Evolutionary conservation across 1,284 basidiomycete genomes (phyloP).

Genomic region (Puccinia brachypodii): DNA sequence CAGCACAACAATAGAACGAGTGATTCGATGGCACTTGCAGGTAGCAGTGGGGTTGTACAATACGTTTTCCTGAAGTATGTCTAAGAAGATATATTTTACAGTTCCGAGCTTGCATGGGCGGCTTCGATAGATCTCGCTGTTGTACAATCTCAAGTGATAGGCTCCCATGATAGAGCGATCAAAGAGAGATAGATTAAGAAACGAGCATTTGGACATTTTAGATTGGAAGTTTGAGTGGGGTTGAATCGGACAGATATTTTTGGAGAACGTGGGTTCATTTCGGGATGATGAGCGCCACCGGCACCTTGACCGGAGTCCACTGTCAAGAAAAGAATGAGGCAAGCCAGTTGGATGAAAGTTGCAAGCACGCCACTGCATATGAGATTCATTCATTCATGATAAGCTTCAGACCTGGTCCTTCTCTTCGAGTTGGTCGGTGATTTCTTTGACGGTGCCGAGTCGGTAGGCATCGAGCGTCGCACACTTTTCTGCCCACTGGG

Average conservation of each 20-base stretch:
- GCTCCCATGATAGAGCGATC: too few relatives aligned
- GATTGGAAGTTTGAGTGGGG: too few relatives aligned
- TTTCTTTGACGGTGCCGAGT: conserved; percentile 7
- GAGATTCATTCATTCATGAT: background rate
- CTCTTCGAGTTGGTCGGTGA: background rate
- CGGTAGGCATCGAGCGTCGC: background rate
- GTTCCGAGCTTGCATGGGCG: background rate
- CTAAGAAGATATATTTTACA: background rate
- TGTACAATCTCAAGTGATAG: too few relatives aligned
- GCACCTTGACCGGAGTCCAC: too few relatives aligned
- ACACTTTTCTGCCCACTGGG: conserved; percentile 1
- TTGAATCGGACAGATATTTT: too few relatives aligned
- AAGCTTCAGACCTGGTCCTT: conserved; percentile 2
- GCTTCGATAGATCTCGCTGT: background rate
- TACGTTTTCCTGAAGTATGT: background rate
- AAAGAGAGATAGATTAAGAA: too few relatives aligned
- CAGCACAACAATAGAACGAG: background rate
- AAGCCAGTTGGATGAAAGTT: background rate
- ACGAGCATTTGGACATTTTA: too few relatives aligned
- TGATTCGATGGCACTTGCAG: background rate
- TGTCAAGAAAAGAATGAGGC: background rate
- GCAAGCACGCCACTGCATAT: background rate
- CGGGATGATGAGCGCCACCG: too few relatives aligned
- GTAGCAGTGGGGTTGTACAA: background rate
- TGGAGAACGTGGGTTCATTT: too few relatives aligned